These are phyloP conservation scores for Ustilago esculenta DNA, from an alignment of 1,284 basidiomycete genomes.

Conservation along the genomic window DNA sequence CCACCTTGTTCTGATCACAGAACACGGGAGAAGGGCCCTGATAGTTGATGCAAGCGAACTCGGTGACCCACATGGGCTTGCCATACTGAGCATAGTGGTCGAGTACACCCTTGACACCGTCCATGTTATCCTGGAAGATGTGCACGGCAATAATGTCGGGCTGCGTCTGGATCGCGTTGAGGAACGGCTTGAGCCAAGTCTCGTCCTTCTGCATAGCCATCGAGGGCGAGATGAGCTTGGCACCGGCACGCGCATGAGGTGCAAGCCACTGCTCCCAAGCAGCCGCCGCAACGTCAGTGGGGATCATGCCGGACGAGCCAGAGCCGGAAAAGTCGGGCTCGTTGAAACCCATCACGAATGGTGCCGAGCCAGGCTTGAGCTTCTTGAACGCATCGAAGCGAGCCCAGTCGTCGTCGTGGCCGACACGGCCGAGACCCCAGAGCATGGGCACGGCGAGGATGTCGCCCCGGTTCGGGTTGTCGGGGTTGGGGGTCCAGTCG, in stretches of 20 bases:
- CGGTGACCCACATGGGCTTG: slow-evolving; percentile 57
- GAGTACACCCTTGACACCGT: slow-evolving; percentile 45
- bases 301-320: slow-evolving; percentile 49
- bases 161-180: slow-evolving; percentile 40
- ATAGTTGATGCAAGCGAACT: slow-evolving; percentile 54
- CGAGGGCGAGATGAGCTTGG: slow-evolving; percentile 51
- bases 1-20: slow-evolving; percentile 42
- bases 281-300: slow-evolving; percentile 26
- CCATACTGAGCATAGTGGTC: slow-evolving; percentile 53
- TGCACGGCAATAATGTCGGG: slow-evolving; percentile 59
- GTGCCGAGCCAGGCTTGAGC: slow-evolving; percentile 28
- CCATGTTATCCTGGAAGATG: slow-evolving; percentile 58
- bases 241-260: slow-evolving; percentile 43
- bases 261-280: slow-evolving; percentile 54
- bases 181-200: slow-evolving; percentile 44
- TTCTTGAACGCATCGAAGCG: slow-evolving; percentile 54
- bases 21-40: slow-evolving; percentile 38
- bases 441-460: slow-evolving; percentile 46
- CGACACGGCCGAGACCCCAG: slow-evolving; percentile 51
- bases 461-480: slow-evolving; percentile 34
- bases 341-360: slow-evolving; percentile 54
- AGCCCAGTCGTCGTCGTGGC: slow-evolving; percentile 46
- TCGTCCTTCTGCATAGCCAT: slow-evolving; percentile 58
- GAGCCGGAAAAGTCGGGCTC: slow-evolving; percentile 51
- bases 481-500: slow-evolving; percentile 50